These are phyloP conservation scores for Cerioporus squamosus DNA, from an alignment of 1,284 basidiomycete genomes.

Conservation along the genomic window DNA sequence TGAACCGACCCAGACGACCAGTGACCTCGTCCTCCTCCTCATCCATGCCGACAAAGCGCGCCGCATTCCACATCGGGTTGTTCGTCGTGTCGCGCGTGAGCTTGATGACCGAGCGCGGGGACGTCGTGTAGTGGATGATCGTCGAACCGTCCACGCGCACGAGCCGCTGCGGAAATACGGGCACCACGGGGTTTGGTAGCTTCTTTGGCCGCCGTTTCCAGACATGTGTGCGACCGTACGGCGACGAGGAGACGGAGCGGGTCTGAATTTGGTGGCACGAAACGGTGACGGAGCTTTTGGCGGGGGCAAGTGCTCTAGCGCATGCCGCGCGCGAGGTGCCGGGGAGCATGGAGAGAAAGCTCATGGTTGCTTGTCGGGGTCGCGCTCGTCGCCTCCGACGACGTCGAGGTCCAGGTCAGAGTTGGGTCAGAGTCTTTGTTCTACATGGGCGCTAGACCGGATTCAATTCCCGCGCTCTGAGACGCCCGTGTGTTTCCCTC, in stretches of 20 bases:
- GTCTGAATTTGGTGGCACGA: slow-evolving; percentile 25
- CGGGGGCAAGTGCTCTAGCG: not conserved
- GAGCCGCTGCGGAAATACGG: slow-evolving; percentile 83
- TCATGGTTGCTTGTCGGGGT: no score
- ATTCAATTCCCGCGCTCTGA: no score
- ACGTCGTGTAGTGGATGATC: slow-evolving; percentile 85
- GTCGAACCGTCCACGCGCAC: slow-evolving; percentile 87
- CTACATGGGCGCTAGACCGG: no score
- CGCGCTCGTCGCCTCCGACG: no score
- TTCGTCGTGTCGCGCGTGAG: slow-evolving; percentile 87
- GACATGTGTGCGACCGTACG: slow-evolving; percentile 79
- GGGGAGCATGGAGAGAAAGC: not conserved
- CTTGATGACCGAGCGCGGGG: slow-evolving; percentile 74
- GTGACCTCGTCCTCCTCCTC: slow-evolving; percentile 72
- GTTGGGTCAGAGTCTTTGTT: no score
- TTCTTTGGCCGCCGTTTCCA: slow-evolving; percentile 67
- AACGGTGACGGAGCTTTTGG: not conserved
- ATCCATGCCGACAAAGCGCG: slow-evolving; percentile 44
- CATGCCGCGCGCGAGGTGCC: not conserved
- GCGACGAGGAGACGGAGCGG: slow-evolving; percentile 63
- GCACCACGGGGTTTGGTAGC: slow-evolving; percentile 81
- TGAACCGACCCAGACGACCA: slow-evolving; percentile 83
- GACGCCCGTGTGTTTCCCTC: no score
- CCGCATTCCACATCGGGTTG: slow-evolving; percentile 79
- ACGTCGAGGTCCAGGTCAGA: no score